These are phyloP conservation scores for Ceratobasidium sp. DNA, from an alignment of 1,284 basidiomycete genomes.

Conservation along the genomic window DNA sequence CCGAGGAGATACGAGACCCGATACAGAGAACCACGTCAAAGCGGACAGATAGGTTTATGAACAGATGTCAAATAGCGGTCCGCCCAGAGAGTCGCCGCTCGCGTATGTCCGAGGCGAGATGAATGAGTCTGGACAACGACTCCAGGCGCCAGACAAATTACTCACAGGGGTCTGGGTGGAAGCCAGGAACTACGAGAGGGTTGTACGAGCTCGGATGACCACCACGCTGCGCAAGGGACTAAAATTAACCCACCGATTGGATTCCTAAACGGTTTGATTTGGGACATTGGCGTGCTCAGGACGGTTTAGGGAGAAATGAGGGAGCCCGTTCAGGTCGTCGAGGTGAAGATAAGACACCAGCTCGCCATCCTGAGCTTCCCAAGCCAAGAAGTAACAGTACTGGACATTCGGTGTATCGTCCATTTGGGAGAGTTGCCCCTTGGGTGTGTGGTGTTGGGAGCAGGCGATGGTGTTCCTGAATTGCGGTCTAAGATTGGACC, in stretches of 20 bases:
- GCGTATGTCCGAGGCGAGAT: not conserved
- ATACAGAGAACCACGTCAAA: not conserved
- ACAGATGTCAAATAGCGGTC: constrained; percentile 2
- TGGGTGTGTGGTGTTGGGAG: constrained; percentile 1
- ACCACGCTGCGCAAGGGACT: not conserved
- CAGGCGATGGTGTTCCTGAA: constrained; percentile 4
- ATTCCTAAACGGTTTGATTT: constrained; percentile 39
- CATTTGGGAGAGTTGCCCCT: not conserved
- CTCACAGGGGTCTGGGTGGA: constrained; percentile 48
- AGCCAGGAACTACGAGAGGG: constrained; percentile 40
- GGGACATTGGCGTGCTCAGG: not conserved
- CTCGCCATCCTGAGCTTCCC: not conserved
- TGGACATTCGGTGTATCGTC: not conserved
- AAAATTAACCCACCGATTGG: constrained; percentile 41
- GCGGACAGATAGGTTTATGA: not conserved
- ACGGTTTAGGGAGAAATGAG: not conserved
- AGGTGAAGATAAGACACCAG: not conserved
- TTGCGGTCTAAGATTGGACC: constrained; percentile 34
- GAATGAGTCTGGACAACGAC: not conserved
- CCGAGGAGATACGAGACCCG: constrained; percentile 4
- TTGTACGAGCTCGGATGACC: not conserved
- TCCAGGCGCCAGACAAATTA: not conserved
- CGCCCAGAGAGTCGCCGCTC: not conserved
- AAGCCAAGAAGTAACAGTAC: constrained; percentile 23
- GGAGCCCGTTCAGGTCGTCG: not conserved